A percentile compares a stretch with the other conserved stretches of the same genome.
Evolutionary conservation across 2,329 filamentous ascomycete species (phyloP).

Genomic region (Corynespora cassiicola): DNA sequence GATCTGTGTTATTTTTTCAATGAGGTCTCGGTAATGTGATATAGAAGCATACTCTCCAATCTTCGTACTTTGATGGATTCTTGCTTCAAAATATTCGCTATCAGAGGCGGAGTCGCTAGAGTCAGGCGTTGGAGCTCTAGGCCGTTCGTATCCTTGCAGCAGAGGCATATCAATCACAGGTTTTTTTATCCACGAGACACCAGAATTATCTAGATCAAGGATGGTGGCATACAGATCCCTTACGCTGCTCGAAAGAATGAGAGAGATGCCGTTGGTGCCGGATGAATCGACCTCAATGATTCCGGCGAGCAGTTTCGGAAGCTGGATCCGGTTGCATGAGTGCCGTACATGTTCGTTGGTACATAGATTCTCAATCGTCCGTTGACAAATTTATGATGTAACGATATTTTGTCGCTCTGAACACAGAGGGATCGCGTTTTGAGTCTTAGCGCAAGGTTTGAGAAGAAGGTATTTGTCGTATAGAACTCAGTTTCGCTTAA

Average conservation of each 20-base stretch:
- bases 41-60: no score
- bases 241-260: slow-evolving; percentile 10
- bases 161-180: slow-evolving; percentile 8
- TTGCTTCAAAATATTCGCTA: neutral
- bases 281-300: slow-evolving; percentile 6
- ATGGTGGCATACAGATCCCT: slow-evolving; percentile 18
- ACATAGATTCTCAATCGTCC: slow-evolving; percentile 21
- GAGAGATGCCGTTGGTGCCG: slow-evolving; percentile 16
- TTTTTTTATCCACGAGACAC: slow-evolving; percentile 23
- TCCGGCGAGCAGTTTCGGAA: slow-evolving; percentile 18
- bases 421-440: slow-evolving; percentile 6
- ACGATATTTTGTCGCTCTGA: slow-evolving; percentile 15
- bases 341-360: slow-evolving; percentile 11
- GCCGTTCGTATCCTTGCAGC: neutral
- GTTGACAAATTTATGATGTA: slow-evolving; percentile 18
- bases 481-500: slow-evolving; percentile 10
- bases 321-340: slow-evolving; percentile 21
- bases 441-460: slow-evolving; percentile 15
- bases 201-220: slow-evolving; percentile 20
- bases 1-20: no score
- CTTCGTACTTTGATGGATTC: neutral
- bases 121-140: neutral
- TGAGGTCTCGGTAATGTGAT: no score
- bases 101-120: neutral
- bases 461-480: slow-evolving; percentile 15